phyloP scores from a whole-genome alignment of 78 protist genomes.

The Carpediemonas membranifera region DNA sequence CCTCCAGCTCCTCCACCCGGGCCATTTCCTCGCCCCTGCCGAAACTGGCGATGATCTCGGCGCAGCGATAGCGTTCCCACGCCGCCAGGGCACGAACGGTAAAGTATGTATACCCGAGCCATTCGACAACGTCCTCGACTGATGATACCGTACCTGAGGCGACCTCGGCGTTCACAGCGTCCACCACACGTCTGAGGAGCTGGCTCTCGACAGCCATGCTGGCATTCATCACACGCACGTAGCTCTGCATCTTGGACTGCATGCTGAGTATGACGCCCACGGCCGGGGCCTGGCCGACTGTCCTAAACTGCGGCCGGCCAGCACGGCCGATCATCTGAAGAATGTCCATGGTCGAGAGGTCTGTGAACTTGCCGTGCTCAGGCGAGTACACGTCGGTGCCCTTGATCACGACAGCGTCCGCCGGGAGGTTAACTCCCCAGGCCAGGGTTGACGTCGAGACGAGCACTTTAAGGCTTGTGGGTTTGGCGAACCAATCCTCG shows the following conservation, averaged over 20 bases:
- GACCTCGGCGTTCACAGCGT: conserved; percentile 94
- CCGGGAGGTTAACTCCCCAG: conserved; percentile 99
- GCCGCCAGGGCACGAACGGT: too few species aligned
- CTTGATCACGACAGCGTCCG: conserved; percentile 95
- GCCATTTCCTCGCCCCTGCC: too few species aligned
- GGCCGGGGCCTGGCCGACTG: conserved; percentile 80
- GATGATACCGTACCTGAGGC: conserved; percentile 73
- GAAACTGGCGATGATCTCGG: too few species aligned
- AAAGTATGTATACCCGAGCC: conserved; percentile 90
- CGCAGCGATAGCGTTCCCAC: too few species aligned
- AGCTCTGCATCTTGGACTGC: conserved; percentile 78
- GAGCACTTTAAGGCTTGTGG: conserved; percentile 62
- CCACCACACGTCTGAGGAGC: conserved; percentile 61
- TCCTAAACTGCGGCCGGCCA: conserved; percentile 94
- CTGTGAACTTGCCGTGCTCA: conserved; percentile 62
- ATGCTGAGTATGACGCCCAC: conserved; percentile 61
- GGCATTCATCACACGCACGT: conserved; percentile 82
- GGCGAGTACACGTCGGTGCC: conserved; percentile 91
- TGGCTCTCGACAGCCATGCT: conserved; percentile 97
- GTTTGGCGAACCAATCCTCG: conserved; percentile 36
- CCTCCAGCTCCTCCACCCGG: too few species aligned
- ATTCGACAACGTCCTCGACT: conserved; percentile 71
- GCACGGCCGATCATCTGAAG: conserved; percentile 99
- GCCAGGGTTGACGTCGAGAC: conserved; percentile 97
- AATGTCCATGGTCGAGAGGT: conserved; percentile 77